Conservation (phyloP, 1,139 yeast genomes). For the Blastobotrys arbuscula region DNA sequence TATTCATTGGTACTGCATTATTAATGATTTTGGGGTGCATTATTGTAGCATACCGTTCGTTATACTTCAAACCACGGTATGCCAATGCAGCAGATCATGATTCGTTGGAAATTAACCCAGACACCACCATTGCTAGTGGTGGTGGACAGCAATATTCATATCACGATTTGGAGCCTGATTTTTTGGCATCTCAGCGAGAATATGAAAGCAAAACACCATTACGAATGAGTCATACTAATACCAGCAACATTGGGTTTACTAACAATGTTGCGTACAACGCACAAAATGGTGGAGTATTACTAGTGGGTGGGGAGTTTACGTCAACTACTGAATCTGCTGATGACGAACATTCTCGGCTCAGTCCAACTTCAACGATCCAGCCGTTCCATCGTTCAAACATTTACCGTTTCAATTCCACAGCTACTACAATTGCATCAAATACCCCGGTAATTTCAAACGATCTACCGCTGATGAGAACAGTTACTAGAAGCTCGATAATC, state of each 20-base stretch:
- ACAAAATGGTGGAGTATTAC: slow-evolving; percentile 1
- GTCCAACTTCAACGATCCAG: neutral
- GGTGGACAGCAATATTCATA: neutral
- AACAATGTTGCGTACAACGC: neutral
- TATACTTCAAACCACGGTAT: neutral
- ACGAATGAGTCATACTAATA: neutral
- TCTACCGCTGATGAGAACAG: neutral
- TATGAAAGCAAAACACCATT: neutral
- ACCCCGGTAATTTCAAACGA: neutral
- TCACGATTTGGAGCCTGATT: slow-evolving; percentile 1
- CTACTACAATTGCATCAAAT: neutral
- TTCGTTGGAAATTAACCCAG: neutral
- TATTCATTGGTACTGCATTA: neutral
- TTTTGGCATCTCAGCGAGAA: neutral
- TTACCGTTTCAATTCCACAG: neutral
- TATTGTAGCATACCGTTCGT: neutral
- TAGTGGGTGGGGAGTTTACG: slow-evolving; percentile 2
- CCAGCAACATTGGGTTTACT: neutral
- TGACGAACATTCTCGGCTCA: neutral
- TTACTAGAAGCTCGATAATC: neutral
- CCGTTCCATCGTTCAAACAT: neutral
- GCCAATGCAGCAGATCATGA: neutral
- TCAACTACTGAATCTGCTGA: neutral
- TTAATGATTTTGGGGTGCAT: slow-evolving; percentile 2
- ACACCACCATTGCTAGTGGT: neutral